Evolutionary conservation across 2,329 filamentous ascomycete species (phyloP), one percentile per base, ranked within the genome.

Genomic region (Sclerotinia sclerotiorum): DNA sequence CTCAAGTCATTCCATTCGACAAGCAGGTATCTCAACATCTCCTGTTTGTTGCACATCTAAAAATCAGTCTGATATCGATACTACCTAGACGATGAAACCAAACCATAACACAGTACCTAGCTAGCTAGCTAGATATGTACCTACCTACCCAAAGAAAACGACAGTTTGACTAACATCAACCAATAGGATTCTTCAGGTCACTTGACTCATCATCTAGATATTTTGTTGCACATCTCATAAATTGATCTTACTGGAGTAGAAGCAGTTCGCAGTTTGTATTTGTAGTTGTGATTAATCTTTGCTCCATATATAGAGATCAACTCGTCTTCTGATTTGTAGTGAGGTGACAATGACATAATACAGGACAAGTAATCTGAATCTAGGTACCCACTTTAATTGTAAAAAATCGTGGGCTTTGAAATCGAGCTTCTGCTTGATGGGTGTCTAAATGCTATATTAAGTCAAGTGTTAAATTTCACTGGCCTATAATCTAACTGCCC

Each of bases 171-270:
- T n/a, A 44, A 5, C 27, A n/a, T n/a, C 6, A 24, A n/a, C 44
- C 57, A 61, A 61, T 46, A 29, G 19, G 10, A 11, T 46, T 21
- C 1, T 5, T 46, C 5, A 4, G 24, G 42, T 46, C 42, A 60
- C 57, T 60, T 60, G 57, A 60, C 42, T 17, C 11, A 10, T 8
- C 13, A 11, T 4, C 6, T 61, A 5, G 17, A n/a, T 32, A 13
- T n/a, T 46, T 35, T 61, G 58, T 49, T 62, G 44, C 58, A 49
- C 19, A 39, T 39, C 58, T 49, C 58, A 49, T 39, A 5, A 27
- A 62, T 35, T 27, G 58, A 49, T 62, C 29, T 17, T 51, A 49
- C 58, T 49, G 46, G 58, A 62, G 29, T 21, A 51, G 21, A 15
- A 51, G 48, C 21, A 35, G 24, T 35, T 39, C 15, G 21, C 3